Evolutionary conservation across 1,284 basidiomycete species (phyloP).

Genomic region (Ustilago crameri): DNA sequence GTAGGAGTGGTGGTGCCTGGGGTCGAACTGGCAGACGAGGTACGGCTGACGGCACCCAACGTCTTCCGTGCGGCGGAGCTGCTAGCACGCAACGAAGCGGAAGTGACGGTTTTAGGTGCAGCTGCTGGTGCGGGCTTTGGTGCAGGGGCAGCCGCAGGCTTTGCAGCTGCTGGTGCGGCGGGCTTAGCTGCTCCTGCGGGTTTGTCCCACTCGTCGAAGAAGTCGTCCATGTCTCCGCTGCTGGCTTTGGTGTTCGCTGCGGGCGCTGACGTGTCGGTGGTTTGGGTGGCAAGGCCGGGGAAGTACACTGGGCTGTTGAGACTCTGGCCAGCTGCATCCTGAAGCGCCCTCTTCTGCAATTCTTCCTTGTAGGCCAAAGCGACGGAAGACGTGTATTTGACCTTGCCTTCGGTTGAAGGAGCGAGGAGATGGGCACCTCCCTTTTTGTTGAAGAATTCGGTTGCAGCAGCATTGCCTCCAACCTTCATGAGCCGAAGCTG

Average conservation of each 20-base stretch:
- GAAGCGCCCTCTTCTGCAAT: conserved; percentile 81
- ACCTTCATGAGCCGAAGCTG: conserved; percentile 97
- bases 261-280: conserved; percentile 65
- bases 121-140: conserved; percentile 21
- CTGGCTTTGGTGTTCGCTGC: conserved; percentile 65
- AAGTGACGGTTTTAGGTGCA: conserved; percentile 57
- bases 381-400: conserved; percentile 85
- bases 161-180: conserved; percentile 34
- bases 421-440: conserved; percentile 79
- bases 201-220: conserved; percentile 96
- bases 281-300: conserved; percentile 70
- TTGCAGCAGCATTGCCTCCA: conserved; percentile 88
- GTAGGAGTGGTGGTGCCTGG: conserved; percentile 48
- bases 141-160: conserved; percentile 31
- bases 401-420: conserved; percentile 80
- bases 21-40: conserved; percentile 49
- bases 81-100: conserved; percentile 51
- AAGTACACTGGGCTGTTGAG: conserved; percentile 61
- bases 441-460: conserved; percentile 89
- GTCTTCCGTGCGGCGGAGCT: conserved; percentile 48
- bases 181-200: conserved; percentile 69
- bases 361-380: conserved; percentile 94
- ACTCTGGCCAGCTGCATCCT: conserved; percentile 73
- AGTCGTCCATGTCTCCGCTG: conserved; percentile 80
- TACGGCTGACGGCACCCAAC: conserved; percentile 47